These are phyloP conservation scores for Irpex rosettiformis DNA, from an alignment of 1,284 basidiomycete species.

Conservation along the genomic window DNA sequence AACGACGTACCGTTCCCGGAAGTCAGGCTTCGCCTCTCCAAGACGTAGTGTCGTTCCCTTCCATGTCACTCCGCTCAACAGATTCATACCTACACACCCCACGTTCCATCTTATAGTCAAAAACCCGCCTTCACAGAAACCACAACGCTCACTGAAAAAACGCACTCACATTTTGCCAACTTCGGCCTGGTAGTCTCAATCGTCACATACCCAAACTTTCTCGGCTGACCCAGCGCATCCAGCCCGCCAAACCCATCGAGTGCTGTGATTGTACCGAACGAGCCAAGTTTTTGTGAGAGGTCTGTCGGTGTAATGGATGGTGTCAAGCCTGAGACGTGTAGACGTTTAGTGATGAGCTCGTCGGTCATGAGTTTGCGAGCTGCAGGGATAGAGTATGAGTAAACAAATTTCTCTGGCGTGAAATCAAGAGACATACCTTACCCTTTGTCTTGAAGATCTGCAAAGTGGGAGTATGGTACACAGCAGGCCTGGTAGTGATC, in stretches of 20 bases:
- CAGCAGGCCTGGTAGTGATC: background rate
- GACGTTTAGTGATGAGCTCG: constrained; percentile 50
- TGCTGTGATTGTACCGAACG: constrained; percentile 64
- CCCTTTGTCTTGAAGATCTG: background rate
- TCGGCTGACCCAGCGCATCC: constrained; percentile 61
- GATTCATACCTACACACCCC: constrained; percentile 57
- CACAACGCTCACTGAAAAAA: constrained; percentile 5
- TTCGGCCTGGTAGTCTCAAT: constrained; percentile 59
- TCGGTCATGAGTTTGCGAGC: constrained; percentile 29
- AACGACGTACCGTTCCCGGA: constrained; percentile 47
- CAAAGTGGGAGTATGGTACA: background rate
- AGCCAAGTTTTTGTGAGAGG: constrained; percentile 52
- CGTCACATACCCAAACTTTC: constrained; percentile 73
- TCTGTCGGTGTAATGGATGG: constrained; percentile 58
- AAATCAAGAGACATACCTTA: background rate
- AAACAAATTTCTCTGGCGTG: background rate
- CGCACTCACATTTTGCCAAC: constrained; percentile 58
- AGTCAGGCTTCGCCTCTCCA: constrained; percentile 76
- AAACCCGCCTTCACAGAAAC: constrained; percentile 4
- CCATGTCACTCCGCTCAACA: constrained; percentile 76
- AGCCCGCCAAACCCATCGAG: constrained; percentile 65
- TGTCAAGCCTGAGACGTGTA: constrained; percentile 74
- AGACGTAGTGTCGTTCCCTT: constrained; percentile 80
- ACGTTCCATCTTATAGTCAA: background rate
- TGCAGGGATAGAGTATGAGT: too few relatives aligned